phyloP scores from a whole-genome alignment of 148 eudicot genomes.

The Persicaria maculosa region DNA sequence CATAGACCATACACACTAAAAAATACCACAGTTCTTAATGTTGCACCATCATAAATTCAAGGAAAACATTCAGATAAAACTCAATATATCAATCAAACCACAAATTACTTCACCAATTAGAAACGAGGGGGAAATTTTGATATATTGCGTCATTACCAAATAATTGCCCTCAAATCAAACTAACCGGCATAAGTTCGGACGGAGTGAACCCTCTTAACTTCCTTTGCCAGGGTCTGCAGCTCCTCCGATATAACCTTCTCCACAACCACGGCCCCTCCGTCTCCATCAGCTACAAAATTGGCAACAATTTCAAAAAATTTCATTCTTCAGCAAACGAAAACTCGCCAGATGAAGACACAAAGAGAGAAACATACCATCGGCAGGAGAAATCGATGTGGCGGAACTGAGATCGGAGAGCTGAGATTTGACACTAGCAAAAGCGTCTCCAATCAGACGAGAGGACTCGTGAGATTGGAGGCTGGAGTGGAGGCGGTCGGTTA shows the following conservation, averaged over 20 bases:
- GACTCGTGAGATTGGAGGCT: slow-evolving; percentile 44
- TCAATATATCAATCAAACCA: too few relatives aligned
- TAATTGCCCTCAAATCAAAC: slow-evolving; percentile 9
- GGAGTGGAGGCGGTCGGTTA: slow-evolving; percentile 31
- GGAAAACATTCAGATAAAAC: too few relatives aligned
- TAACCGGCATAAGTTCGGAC: slow-evolving; percentile 81
- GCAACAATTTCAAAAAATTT: background rate
- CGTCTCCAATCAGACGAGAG: slow-evolving; percentile 31
- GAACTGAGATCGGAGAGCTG: slow-evolving; percentile 32
- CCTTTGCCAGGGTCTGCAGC: slow-evolving; percentile 78
- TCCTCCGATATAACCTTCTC: slow-evolving; percentile 60
- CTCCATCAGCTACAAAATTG: slow-evolving; percentile 27
- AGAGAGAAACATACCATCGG: slow-evolving; percentile 22
- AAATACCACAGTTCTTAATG: background rate
- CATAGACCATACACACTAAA: background rate
- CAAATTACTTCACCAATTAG: background rate
- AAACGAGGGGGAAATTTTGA: background rate
- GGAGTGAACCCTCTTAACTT: slow-evolving; percentile 84
- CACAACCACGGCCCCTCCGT: slow-evolving; percentile 23
- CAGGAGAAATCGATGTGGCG: slow-evolving; percentile 20
- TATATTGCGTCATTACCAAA: background rate
- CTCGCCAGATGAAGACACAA: background rate
- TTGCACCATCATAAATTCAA: background rate
- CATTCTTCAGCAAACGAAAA: slow-evolving; percentile 7
- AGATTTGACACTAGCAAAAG: slow-evolving; percentile 18